A percentile compares a stretch with the other conserved stretches of the same genome.
Conservation (phyloP, 2,329 filamentous ascomycete genomes). For the Cladosporium phlei region DNA sequence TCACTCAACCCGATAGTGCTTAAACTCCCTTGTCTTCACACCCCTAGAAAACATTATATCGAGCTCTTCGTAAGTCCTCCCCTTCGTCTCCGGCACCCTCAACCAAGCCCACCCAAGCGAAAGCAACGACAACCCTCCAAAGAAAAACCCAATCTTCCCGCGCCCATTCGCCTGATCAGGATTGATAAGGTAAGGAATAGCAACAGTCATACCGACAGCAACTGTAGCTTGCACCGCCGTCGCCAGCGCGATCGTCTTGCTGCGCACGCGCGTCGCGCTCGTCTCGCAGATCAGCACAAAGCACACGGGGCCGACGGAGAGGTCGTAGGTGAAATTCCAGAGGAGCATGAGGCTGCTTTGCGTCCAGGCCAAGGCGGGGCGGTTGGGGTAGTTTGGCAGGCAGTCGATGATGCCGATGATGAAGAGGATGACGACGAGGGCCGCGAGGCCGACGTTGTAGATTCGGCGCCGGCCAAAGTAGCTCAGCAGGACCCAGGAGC, state of each 20-base stretch:
- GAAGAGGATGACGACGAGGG: slow-evolving; percentile 33
- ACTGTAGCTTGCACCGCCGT: slow-evolving; percentile 38
- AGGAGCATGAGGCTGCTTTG: slow-evolving; percentile 38
- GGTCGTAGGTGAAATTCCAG: slow-evolving; percentile 35
- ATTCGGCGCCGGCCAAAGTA: slow-evolving; percentile 37
- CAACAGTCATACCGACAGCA: slow-evolving; percentile 38
- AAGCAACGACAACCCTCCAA: slow-evolving; percentile 32
- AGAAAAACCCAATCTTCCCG: slow-evolving; percentile 42
- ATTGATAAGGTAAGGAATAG: slow-evolving; percentile 40
- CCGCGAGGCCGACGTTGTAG: slow-evolving; percentile 36
- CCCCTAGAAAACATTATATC: slow-evolving; percentile 39
- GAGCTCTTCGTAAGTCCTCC: slow-evolving; percentile 39
- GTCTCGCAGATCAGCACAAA: slow-evolving; percentile 38
- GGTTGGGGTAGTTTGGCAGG: slow-evolving; percentile 27
- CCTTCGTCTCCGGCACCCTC: slow-evolving; percentile 38
- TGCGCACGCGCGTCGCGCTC: slow-evolving; percentile 35
- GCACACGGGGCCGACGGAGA: slow-evolving; percentile 36
- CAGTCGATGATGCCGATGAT: slow-evolving; percentile 38
- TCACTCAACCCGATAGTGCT: slow-evolving; percentile 25
- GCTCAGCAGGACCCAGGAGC: slow-evolving; percentile 39
- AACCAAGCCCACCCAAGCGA: slow-evolving; percentile 36
- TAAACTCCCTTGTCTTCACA: slow-evolving; percentile 34
- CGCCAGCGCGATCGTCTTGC: slow-evolving; percentile 36
- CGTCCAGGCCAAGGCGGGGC: slow-evolving; percentile 33
- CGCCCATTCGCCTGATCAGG: slow-evolving; percentile 37